phyloP scores from a whole-genome alignment of 2,329 filamentous ascomycete species.

The Ceratocystis lukuohia region DNA sequence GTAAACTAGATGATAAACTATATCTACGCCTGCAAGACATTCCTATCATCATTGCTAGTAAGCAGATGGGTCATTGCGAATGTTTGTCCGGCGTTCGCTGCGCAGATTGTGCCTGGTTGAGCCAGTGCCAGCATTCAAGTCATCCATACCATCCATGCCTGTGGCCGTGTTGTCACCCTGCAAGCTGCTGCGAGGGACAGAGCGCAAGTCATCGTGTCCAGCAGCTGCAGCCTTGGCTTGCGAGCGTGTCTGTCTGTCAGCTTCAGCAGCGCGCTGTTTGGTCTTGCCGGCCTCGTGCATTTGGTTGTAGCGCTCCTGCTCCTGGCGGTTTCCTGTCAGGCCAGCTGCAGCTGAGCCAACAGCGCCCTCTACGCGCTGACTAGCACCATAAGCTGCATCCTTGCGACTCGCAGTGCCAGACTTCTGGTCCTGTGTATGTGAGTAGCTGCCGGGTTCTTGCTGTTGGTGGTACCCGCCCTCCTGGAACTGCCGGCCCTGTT shows the following conservation, averaged over 20 bases:
- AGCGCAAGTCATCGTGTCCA: background rate
- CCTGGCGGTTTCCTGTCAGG: slow-evolving; percentile 54
- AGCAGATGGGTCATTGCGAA: background rate
- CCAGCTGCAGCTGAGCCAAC: slow-evolving; percentile 59
- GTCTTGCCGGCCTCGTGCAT: slow-evolving; percentile 76
- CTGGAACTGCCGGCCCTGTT: background rate
- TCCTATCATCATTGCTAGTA: background rate
- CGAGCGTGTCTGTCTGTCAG: slow-evolving; percentile 45
- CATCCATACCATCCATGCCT: background rate
- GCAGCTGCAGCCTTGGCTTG: background rate
- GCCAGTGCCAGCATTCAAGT: background rate
- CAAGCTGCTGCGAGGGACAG: background rate
- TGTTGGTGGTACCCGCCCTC: background rate
- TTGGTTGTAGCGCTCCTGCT: slow-evolving; percentile 50
- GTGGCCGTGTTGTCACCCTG: background rate
- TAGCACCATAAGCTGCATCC: slow-evolving; percentile 40
- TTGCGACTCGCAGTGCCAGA: background rate
- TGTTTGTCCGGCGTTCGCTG: background rate
- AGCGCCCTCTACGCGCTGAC: slow-evolving; percentile 54
- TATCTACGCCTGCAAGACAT: too few species aligned
- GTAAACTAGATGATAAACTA: too few species aligned
- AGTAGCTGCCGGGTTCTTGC: background rate
- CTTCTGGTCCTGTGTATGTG: background rate
- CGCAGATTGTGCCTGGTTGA: background rate
- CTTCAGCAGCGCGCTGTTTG: slow-evolving; percentile 67